A percentile compares a stretch with the other conserved stretches of the same genome.
Conservation (phyloP, 306 rosid species). For the Lathyrus aphaca region DNA sequence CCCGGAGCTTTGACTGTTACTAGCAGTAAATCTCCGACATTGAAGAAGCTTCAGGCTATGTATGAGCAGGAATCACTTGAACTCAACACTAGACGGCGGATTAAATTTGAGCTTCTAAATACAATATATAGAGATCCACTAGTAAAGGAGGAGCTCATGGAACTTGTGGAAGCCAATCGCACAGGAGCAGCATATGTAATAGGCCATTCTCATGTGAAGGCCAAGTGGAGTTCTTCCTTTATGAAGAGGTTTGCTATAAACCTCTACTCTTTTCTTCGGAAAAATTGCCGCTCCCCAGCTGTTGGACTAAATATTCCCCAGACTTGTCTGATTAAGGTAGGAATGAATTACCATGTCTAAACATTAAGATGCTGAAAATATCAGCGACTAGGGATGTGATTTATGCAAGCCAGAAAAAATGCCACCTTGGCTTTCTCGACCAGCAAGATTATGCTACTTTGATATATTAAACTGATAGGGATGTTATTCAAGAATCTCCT, state of each 20-base stretch:
- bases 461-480: constrained; percentile 26
- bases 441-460: constrained; percentile 30
- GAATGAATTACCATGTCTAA: constrained; percentile 79
- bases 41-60: constrained; percentile 70
- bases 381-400: constrained; percentile 29
- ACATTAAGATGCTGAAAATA: constrained; percentile 33
- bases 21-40: constrained; percentile 61
- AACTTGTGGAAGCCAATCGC: constrained; percentile 82
- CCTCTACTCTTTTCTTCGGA: constrained; percentile 81
- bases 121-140: constrained; percentile 64
- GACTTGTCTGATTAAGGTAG: constrained; percentile 83
- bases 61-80: constrained; percentile 79
- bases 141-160: constrained; percentile 79
- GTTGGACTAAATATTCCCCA: constrained; percentile 85
- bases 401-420: constrained; percentile 33
- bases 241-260: constrained; percentile 65
- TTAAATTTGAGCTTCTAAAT: constrained; percentile 56
- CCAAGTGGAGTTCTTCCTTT: constrained; percentile 71
- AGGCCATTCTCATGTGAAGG: constrained; percentile 76
- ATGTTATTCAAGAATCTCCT: constrained; percentile 27
- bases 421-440: constrained; percentile 24
- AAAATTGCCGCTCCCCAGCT: constrained; percentile 82
- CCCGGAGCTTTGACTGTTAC: constrained; percentile 54
- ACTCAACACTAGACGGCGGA: constrained; percentile 52
- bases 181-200: constrained; percentile 83